phyloP scores from a whole-genome alignment of 352 stramenopile species.

The Phytophthora citricola region DNA sequence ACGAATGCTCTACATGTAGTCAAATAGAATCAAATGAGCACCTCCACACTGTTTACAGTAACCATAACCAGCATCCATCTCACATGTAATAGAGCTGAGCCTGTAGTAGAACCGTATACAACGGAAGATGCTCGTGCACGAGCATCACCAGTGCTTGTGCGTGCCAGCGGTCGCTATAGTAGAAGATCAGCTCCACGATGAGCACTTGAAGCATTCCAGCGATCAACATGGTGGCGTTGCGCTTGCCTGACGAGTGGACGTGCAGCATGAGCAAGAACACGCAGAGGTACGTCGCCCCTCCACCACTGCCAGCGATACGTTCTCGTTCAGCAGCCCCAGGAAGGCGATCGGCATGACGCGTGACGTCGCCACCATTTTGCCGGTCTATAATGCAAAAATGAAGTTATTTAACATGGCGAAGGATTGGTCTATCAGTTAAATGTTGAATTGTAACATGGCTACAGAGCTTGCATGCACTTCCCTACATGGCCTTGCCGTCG shows the following conservation, averaged over 20 bases:
- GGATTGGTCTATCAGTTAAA: constrained; percentile 26
- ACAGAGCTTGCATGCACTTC: constrained; percentile 7
- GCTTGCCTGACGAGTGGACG: constrained; percentile 77
- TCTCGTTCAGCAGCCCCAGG: constrained; percentile 80
- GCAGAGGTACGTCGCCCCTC: constrained; percentile 63
- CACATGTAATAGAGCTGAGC: constrained; percentile 86
- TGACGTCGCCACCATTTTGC: constrained; percentile 43
- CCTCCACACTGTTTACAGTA: not conserved
- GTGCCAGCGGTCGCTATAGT: constrained; percentile 69
- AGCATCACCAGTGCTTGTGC: constrained; percentile 77
- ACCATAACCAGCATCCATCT: constrained; percentile 1
- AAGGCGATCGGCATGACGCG: constrained; percentile 71
- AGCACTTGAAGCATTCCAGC: constrained; percentile 58
- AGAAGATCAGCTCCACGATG: constrained; percentile 73
- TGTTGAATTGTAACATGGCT: constrained; percentile 23
- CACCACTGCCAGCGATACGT: constrained; percentile 72
- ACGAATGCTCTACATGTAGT: constrained; percentile 66
- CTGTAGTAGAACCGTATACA: constrained; percentile 73
- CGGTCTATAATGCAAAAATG: constrained; percentile 8
- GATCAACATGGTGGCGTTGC: constrained; percentile 69
- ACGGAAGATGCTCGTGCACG: constrained; percentile 54
- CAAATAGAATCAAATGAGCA: not conserved
- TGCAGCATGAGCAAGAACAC: constrained; percentile 79
- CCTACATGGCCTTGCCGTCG: constrained; percentile 42
- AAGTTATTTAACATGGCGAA: constrained; percentile 13